Evolutionary conservation across 2,329 filamentous ascomycete species (phyloP).

Genomic region (Ceratocystis cacaofunesta): DNA sequence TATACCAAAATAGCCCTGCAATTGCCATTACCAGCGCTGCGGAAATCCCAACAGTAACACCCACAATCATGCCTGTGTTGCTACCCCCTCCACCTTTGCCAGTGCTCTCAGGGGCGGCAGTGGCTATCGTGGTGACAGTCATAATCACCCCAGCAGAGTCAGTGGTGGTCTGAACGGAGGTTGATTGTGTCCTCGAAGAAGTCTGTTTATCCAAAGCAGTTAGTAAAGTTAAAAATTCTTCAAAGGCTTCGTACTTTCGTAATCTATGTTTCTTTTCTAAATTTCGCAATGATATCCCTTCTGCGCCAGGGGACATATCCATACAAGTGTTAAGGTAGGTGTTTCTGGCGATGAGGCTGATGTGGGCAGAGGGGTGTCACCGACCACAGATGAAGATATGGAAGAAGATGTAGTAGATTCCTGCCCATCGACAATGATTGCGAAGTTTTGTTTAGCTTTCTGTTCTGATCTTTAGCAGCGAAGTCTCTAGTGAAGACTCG

Average conservation of each 20-base stretch:
- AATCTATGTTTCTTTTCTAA: neutral
- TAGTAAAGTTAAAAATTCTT: constrained; percentile 14
- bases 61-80: constrained; percentile 34
- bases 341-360: constrained; percentile 10
- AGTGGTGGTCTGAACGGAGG: constrained; percentile 39
- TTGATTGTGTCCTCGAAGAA: constrained; percentile 25
- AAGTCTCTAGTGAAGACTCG: neutral
- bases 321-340: constrained; percentile 18
- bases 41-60: constrained; percentile 37
- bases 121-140: constrained; percentile 40
- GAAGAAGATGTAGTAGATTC: neutral
- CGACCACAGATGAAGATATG: constrained; percentile 3
- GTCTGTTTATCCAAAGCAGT: constrained; percentile 10
- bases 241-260: neutral
- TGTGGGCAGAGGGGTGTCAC: constrained; percentile 6
- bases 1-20: constrained; percentile 27
- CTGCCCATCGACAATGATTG: neutral
- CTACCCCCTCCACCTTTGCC: constrained; percentile 23
- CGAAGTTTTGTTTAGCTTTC: constrained; percentile 14
- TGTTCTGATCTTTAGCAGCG: constrained; percentile 6
- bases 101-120: constrained; percentile 21
- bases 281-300: neutral
- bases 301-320: neutral
- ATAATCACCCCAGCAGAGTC: constrained; percentile 34
- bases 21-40: constrained; percentile 27